Evolutionary conservation across 139 green algal genomes (phyloP).

Genomic region (Tetraselmis striata): DNA sequence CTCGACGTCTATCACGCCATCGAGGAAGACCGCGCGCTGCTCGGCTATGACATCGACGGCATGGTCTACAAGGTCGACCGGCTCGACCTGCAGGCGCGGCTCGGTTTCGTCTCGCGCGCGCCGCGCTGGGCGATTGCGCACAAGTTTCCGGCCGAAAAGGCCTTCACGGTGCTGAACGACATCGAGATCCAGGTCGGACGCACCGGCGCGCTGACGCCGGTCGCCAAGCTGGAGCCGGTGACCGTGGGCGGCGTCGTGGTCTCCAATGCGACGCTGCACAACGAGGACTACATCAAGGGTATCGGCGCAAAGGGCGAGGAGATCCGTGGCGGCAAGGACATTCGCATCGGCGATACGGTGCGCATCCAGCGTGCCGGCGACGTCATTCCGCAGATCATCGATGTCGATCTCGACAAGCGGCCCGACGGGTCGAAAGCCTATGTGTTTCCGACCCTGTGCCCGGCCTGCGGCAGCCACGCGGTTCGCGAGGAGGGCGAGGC

Average conservation of each 20-base stretch:
- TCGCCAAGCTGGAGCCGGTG: conserved; percentile 37
- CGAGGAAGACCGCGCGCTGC: conserved; percentile 6
- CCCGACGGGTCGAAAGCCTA: too few species aligned
- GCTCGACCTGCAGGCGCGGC: neutral
- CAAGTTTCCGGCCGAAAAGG: conserved; percentile 44
- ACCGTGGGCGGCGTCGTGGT: conserved; percentile 36
- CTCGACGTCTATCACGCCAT: neutral
- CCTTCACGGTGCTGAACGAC: conserved; percentile 29
- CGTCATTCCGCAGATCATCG: conserved; percentile 57
- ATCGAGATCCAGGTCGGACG: conserved; percentile 35
- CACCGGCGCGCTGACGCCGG: conserved; percentile 22
- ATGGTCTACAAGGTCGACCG: conserved; percentile 47
- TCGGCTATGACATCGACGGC: conserved; percentile 46
- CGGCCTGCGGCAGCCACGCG: too few species aligned
- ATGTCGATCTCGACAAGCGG: too few species aligned
- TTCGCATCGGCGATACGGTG: conserved; percentile 36
- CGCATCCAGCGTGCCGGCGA: conserved; percentile 38
- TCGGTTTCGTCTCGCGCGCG: conserved; percentile 9
- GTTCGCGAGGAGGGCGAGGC: too few species aligned
- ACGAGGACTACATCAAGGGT: conserved; percentile 15
- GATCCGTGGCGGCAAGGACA: neutral
- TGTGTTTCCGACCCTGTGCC: too few species aligned
- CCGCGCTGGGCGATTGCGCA: conserved; percentile 45
- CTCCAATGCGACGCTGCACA: conserved; percentile 40
- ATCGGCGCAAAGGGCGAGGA: neutral